Percentiles rank a stretch among this genome's conserved stretches.
Evolutionary conservation across 495 filamentous ascomycete genomes (phyloP).

Genomic region (Extremus antarcticus): DNA sequence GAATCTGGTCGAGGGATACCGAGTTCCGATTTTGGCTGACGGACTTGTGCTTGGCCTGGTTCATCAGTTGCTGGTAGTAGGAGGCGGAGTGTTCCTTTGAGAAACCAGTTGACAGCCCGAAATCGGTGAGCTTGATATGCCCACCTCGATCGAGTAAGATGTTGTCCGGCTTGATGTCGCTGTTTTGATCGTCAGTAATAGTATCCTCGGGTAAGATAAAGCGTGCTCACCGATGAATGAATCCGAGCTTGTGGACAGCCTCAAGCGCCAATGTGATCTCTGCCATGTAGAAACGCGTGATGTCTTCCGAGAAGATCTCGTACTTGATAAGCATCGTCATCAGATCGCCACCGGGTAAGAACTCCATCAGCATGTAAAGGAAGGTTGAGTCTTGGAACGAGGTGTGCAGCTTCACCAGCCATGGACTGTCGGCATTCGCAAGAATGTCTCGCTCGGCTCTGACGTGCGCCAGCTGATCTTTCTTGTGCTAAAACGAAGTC

Average conservation of each 20-base stretch:
- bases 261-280: conserved; percentile 96
- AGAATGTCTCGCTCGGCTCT: conserved; percentile 95
- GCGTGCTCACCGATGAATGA: conserved; percentile 80
- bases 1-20: conserved; percentile 93
- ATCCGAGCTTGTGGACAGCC: conserved; percentile 92
- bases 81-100: conserved; percentile 95
- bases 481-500: conserved; percentile 56
- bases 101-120: conserved; percentile 94
- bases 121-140: conserved; percentile 97
- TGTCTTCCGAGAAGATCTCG: conserved; percentile 97
- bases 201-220: background rate
- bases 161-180: conserved; percentile 99
- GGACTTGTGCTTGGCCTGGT: conserved; percentile 53
- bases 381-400: conserved; percentile 95
- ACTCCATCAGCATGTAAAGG: conserved; percentile 98
- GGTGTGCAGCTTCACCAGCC: conserved; percentile 95
- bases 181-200: conserved; percentile 28
- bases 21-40: conserved; percentile 70
- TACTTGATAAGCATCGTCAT: conserved; percentile 99
- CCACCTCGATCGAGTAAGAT: conserved; percentile 91
- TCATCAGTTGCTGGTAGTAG: conserved; percentile 93
- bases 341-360: conserved; percentile 91
- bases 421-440: conserved; percentile 95
- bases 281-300: conserved; percentile 98
- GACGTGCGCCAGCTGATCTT: conserved; percentile 97